Evolutionary conservation across 306 rosid genomes (phyloP), one percentile per base, ranked within the genome.

Genomic region (Luffa acutangula): DNA sequence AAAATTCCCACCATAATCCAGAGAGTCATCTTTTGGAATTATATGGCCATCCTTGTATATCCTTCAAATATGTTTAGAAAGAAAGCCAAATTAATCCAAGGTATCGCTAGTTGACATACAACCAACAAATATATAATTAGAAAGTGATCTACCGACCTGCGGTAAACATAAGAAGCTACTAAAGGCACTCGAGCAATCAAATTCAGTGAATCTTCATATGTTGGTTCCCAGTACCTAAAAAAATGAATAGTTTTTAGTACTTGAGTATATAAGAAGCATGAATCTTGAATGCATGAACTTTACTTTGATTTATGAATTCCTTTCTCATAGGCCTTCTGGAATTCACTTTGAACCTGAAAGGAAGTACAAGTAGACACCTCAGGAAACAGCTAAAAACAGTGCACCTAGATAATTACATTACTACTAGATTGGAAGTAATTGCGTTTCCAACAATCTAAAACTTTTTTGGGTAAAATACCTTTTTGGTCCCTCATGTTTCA

Each of bases 1-100:
- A 79, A 93, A 96, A 87, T 96, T 96, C 70, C 86, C 99, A 86
- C 99, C 96, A 84, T 96, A 96, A 85, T 96, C 99, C 91, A 96
- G 80, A 79, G 98, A 84, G 81, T 93, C 93, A 57, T 93, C 93
- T 66, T 83, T 62, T 18, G 93, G 93, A 78, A 90, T 86, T 83
- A 88, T 78, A 75, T 86, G 81, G 33, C 97, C 98, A 75, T 88
- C 96, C 91, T 96, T 96, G 84, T 84, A 96, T 80, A 82, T 91
- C 96, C 99, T 96, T 85, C 80, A 86, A 54, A 81, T 65, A 80
- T 9, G 63, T 15, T 46, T 13, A 37, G 21, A 65, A 84, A 73
- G 77, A 62, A 81, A 75, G 81, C 75, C 80, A 80, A 83, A 86
- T 51, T 80, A 75, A 80, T 75, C 45, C 21, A 57, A 81, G 2